These are phyloP conservation scores for Leishmania aethiopica DNA, from an alignment of 208 protist species.

Conservation along the genomic window DNA sequence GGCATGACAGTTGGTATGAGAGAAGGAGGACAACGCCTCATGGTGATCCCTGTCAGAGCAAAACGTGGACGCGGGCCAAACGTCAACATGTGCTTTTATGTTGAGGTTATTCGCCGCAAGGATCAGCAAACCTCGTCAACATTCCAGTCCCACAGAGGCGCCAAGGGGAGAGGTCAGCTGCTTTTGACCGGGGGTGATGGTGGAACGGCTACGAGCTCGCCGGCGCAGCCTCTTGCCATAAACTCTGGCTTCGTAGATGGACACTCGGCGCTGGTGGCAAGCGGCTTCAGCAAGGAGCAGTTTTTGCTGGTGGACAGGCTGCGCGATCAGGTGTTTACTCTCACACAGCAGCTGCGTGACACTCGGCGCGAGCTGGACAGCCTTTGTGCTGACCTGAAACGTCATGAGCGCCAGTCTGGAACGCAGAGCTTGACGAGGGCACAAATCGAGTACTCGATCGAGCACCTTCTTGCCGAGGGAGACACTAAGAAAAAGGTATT, in stretches of 20 bases:
- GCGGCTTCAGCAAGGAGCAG: constrained; percentile 69
- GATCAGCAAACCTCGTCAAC: constrained; percentile 19
- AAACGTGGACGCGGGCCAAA: constrained; percentile 58
- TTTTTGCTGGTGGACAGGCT: constrained; percentile 66
- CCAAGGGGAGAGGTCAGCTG: constrained; percentile 4
- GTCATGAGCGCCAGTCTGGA: constrained; percentile 34
- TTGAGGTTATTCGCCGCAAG: constrained; percentile 55
- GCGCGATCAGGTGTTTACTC: constrained; percentile 66
- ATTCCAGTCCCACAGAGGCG: background rate
- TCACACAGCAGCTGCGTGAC: constrained; percentile 70
- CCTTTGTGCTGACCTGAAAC: constrained; percentile 50
- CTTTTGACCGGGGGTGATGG: background rate
- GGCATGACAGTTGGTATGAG: constrained; percentile 74
- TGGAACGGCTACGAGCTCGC: background rate
- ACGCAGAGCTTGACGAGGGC: constrained; percentile 52
- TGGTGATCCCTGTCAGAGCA: constrained; percentile 54
- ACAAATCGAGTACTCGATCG: constrained; percentile 70
- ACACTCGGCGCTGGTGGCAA: background rate
- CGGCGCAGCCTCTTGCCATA: constrained; percentile 12
- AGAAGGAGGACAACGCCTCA: constrained; percentile 56
- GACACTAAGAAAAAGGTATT: constrained; percentile 46
- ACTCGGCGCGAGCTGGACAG: constrained; percentile 51
- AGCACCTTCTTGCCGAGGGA: constrained; percentile 58
- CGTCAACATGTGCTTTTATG: constrained; percentile 71
- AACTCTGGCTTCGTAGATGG: background rate